Evolutionary conservation across 1,284 basidiomycete genomes (phyloP), one percentile per base, ranked within the genome.

Genomic region (Pseudozyma tsukubaensis): DNA sequence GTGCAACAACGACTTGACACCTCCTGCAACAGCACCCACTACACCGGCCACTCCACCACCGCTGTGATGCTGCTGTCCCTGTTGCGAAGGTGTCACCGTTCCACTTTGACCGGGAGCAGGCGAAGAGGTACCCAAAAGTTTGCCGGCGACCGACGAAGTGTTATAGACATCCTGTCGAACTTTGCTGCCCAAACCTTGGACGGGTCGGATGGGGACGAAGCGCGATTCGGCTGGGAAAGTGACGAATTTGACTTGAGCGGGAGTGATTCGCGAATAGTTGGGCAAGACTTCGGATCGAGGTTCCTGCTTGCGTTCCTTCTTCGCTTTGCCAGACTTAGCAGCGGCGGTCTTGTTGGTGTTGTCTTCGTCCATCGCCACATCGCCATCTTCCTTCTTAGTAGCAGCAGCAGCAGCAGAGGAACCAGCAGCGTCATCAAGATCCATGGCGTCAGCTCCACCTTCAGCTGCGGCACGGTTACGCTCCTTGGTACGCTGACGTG

Each of bases 221-320:
- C 94, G 89, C 18, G 90, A 88, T 11, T 91, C 90, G 1, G 87
- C 59, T 0, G 94, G 90, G 89, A 97, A 97, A 47, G 89, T 88
- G 81, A 99, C 89, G 85, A 92, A 91, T 19, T 90, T 88, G 36
- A 97, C 87, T 85, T 99, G 97, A 0, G 91, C 90, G 16, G 96
- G 94, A 0, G 92, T 94, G 18, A 98, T 94, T 54, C 97, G 91
- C 13, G 94, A 92, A 82, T 97, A 92, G 87, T 99, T 99, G 34
- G 89, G 86, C 16, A 95, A 86, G 62, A 87, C 89, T 85, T 96
- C 93, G 13, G 88, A 92, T 1, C 88, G 86, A 0, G 93, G 90
- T 81, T 98, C 95, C 18, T 73, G 73, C 83, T 91, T 92, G 80
- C 91, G 89, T 70, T 87, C 85, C 61, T 81, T 77, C 45, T 75